These are phyloP conservation scores for Coniochaeta hoffmannii DNA, from an alignment of 2,329 filamentous ascomycete genomes.

Conservation along the genomic window DNA sequence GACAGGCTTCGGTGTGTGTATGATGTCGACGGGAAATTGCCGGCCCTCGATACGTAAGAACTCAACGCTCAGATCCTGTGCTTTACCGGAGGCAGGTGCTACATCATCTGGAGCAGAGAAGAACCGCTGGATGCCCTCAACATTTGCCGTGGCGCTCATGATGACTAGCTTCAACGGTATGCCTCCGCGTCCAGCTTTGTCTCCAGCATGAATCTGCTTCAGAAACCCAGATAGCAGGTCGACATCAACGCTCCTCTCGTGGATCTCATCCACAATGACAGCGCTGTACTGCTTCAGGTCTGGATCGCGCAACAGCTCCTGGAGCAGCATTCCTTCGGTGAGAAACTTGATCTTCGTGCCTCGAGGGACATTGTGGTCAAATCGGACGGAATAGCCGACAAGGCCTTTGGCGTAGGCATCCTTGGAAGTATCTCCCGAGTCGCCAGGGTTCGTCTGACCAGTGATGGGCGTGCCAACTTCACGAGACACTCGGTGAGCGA, in stretches of 20 bases:
- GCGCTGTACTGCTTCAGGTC: constrained; percentile 79
- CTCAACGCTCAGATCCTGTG: constrained; percentile 23
- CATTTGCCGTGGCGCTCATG: constrained; percentile 95
- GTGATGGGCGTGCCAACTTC: constrained; percentile 55
- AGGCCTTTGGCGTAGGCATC: constrained; percentile 36
- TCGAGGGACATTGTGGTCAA: constrained; percentile 78
- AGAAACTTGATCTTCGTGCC: constrained; percentile 87
- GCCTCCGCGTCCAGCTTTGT: constrained; percentile 59
- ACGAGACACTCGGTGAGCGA: constrained; percentile 79
- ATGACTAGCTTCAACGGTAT: constrained; percentile 79
- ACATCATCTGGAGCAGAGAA: constrained; percentile 41
- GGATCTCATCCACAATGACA: constrained; percentile 91
- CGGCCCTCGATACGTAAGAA: constrained; percentile 71
- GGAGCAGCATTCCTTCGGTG: constrained; percentile 92
- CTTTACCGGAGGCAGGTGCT: no score
- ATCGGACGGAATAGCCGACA: constrained; percentile 92
- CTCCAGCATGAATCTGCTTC: constrained; percentile 61
- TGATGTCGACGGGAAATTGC: constrained; percentile 74
- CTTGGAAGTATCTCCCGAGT: constrained; percentile 9
- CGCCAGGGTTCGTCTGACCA: constrained; percentile 4
- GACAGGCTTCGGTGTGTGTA: constrained; percentile 67
- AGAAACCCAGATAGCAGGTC: constrained; percentile 87
- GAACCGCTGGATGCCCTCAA: constrained; percentile 69
- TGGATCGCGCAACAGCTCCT: constrained; percentile 85
- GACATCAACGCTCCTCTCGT: constrained; percentile 91